Evolutionary conservation across 2,329 filamentous ascomycete genomes (phyloP), one percentile per base, ranked within the genome.

Genomic region (Shiraia sp.): DNA sequence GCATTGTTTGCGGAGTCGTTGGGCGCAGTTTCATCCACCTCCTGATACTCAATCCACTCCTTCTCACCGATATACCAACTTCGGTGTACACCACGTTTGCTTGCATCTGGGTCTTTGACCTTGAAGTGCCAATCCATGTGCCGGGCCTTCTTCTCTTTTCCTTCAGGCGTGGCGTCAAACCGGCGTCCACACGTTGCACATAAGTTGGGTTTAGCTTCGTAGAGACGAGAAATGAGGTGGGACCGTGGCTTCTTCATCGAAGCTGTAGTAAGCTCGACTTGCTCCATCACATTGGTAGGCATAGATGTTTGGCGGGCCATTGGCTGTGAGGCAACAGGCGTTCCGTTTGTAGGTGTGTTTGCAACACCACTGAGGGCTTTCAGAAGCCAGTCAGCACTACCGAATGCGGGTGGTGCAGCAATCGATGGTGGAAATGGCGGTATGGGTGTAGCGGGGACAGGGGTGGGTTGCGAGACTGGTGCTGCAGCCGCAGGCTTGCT

Each of bases 51-150:
- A 43, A 96, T 86, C 93, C 93, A 99, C 65, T 96, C 91, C 83
- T 90, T 79, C 73, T 95, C 88, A 61, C 95, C 89, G 34, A 96
- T 85, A 66, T 96, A 96, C 90, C 90, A 97, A 69, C 90, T 95
- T 24, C 93, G 85, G 63, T 95, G 91, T 57, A 95, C 88, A 23
- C 88, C 90, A 47, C 89, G 82, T 66, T 89, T 92, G 61, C 89
- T 85, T 10, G 88, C 86, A 56, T 97, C 92, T 2, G 85, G 84
- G 71, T 95, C 89, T 62, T 96, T 92, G 16, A 92, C 91, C 42
- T 87, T 85, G 73, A 99, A 99, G 70, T 99, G 93, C 93, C 93
- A 99, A 71, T 99, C 93, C 77, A 99, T 85, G 66, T 99, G 93
- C 3, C 86, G 83, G 16, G 86, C 88, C 74, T 97, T 97, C 75